Evolutionary conservation across 257 asterid species (phyloP), one percentile per base, ranked within the genome.

Genomic region (Ehretia macrophylla): DNA sequence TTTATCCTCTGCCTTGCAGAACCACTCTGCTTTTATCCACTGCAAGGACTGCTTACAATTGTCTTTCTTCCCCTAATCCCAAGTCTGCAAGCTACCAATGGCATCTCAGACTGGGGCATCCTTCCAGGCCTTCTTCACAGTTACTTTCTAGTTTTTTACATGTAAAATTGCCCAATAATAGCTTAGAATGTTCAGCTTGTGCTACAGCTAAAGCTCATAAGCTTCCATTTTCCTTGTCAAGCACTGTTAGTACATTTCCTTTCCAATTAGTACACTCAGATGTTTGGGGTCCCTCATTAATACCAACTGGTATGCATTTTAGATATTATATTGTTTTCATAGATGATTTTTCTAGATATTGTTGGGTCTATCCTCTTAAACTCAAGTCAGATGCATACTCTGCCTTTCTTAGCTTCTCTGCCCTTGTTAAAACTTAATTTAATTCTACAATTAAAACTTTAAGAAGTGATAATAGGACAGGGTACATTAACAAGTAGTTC

Each of bases 41-140:
- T 11, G 14, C 14, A 13, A n/a, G n/a, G 1, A 14, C 23, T 27
- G 17, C 48, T 8, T 23, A 14, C 5, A 18, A 0, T 0, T 22
- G 27, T 16, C 17, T 16, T 5, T 16, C 21, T 0, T 19, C 14
- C 8, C 10, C 64, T 10, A 14, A 8, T 8, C 13, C 38, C 11
- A 17, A 5, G 9, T 38, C 11, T 38, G 44, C 44, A 5, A 9
- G n/a, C n/a, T n/a, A n/a, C n/a, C n/a, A n/a, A n/a, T 59, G 64
- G 64, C 53, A 42, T 42, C 19, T 51, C 39, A 23, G 32, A 19
- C 10, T 49, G 9, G 55, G 57, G 14, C 47, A 49, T 32, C 56
- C 56, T 0, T 0, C 55, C 1, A 17, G 17, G 8, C 3, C 46
- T 5, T 17, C 17, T 49, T 38, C 44, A 38, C 44, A 5, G 6